Evolutionary conservation across 23 red algal species (phyloP).

Genomic region (Gracilariopsis chorda): DNA sequence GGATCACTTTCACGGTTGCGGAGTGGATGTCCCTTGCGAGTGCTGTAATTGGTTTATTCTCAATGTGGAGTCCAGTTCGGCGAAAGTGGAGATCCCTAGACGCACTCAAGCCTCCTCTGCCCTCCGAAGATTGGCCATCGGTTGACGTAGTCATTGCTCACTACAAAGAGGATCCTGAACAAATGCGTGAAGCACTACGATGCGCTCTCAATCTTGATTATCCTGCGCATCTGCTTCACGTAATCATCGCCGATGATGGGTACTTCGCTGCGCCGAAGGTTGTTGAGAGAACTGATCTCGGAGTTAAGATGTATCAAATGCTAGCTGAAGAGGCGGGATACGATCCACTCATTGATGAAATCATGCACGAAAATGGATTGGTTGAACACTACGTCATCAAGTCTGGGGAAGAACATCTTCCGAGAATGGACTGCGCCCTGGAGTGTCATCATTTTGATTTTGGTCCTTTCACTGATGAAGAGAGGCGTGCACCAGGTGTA

Average conservation of each 20-base stretch:
- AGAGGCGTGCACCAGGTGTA: slow-evolving; percentile 53
- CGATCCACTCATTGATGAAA: slow-evolving; percentile 66
- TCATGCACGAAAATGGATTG: slow-evolving; percentile 68
- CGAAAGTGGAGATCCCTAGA: slow-evolving; percentile 70
- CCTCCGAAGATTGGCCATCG: slow-evolving; percentile 66
- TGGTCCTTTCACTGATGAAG: slow-evolving; percentile 59
- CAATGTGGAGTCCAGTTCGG: slow-evolving; percentile 73
- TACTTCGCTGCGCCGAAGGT: slow-evolving; percentile 66
- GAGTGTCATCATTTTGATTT: slow-evolving; percentile 72
- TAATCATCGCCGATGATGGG: slow-evolving; percentile 72
- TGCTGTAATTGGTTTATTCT: slow-evolving; percentile 68
- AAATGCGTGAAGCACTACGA: slow-evolving; percentile 60
- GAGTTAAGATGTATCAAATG: slow-evolving; percentile 66
- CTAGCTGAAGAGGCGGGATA: slow-evolving; percentile 67
- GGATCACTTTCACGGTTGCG: slow-evolving; percentile 61
- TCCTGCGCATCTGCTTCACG: slow-evolving; percentile 63
- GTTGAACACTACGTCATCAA: slow-evolving; percentile 66
- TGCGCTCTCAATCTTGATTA: slow-evolving; percentile 58
- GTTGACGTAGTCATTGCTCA: slow-evolving; percentile 67
- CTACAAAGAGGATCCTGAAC: slow-evolving; percentile 69
- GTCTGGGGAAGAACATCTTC: slow-evolving; percentile 35
- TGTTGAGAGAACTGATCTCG: slow-evolving; percentile 56
- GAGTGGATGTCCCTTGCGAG: slow-evolving; percentile 51
- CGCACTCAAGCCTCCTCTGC: slow-evolving; percentile 61
- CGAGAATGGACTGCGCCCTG: slow-evolving; percentile 55